Conservation (phyloP, 306 rosid species). For the Oxytropis ochrocephala region DNA sequence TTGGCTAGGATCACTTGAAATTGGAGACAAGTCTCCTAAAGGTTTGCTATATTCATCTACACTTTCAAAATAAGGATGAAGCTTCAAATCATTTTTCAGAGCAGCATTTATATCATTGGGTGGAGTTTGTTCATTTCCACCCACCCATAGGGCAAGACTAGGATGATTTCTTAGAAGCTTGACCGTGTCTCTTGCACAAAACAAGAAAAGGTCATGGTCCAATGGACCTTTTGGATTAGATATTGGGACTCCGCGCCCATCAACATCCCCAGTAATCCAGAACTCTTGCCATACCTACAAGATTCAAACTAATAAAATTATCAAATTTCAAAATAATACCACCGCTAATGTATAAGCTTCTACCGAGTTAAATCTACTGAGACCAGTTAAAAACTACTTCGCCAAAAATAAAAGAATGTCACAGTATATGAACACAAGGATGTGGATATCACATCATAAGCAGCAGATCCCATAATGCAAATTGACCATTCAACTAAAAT, state of each 20-base stretch:
- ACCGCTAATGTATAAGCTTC: neutral
- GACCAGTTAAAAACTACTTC: neutral
- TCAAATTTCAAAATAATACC: constrained; percentile 15
- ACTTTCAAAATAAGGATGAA: constrained; percentile 60
- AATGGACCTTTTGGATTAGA: constrained; percentile 86
- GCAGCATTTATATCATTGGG: constrained; percentile 72
- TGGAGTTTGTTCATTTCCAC: constrained; percentile 95
- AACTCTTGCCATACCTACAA: constrained; percentile 97
- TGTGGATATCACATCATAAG: constrained; percentile 1
- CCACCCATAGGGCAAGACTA: constrained; percentile 98
- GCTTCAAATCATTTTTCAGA: constrained; percentile 61
- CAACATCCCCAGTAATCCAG: constrained; percentile 97
- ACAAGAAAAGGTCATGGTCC: constrained; percentile 90
- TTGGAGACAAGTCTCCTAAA: constrained; percentile 17
- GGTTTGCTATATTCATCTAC: constrained; percentile 26
- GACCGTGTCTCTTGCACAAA: constrained; percentile 90
- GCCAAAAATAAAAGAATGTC: neutral
- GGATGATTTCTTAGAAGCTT: constrained; percentile 89
- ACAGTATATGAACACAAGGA: neutral
- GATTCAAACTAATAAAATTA: constrained; percentile 10
- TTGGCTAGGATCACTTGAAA: constrained; percentile 58
- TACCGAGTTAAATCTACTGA: neutral
- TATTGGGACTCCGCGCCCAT: constrained; percentile 78
- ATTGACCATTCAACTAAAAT: constrained; percentile 12
- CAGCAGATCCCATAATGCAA: neutral